Percentiles rank a stretch among this genome's conserved stretches.
phyloP scores from a whole-genome alignment of 2,329 filamentous ascomycete species.

The Verticillium dahliae region DNA sequence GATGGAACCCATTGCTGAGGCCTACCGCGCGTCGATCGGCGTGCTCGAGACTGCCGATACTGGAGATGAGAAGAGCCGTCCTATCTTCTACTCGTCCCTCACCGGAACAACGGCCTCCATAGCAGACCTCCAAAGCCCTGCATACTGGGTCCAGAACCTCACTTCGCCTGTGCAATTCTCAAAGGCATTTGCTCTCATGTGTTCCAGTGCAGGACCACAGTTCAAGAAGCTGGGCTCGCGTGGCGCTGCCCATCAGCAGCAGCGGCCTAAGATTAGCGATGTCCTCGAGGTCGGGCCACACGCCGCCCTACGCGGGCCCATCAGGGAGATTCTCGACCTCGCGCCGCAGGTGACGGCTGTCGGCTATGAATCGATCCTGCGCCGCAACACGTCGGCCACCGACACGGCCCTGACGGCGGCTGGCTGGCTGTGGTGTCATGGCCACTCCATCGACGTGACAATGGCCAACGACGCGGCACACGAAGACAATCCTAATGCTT shows the following conservation, averaged over 20 bases:
- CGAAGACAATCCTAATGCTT: too few relatives aligned
- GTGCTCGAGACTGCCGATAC: background rate
- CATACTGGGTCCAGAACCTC: constrained; percentile 6
- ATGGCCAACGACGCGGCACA: too few relatives aligned
- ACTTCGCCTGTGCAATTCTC: background rate
- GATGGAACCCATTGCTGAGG: constrained; percentile 5
- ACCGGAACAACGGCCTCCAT: background rate
- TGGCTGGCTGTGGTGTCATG: too few relatives aligned
- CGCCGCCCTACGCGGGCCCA: background rate
- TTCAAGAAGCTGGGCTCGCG: too few relatives aligned
- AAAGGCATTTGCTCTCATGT: background rate
- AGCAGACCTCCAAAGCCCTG: background rate
- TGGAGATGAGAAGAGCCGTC: background rate
- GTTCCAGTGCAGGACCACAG: too few relatives aligned
- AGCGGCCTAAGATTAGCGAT: background rate
- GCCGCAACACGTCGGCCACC: too few relatives aligned
- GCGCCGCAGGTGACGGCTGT: too few relatives aligned
- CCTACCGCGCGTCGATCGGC: background rate
- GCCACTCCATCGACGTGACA: too few relatives aligned
- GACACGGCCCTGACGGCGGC: too few relatives aligned
- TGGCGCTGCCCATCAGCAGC: too few relatives aligned
- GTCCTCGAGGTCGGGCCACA: constrained; percentile 4
- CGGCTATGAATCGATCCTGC: too few relatives aligned
- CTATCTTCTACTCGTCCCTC: too few relatives aligned
- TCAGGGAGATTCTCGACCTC: background rate